A percentile compares a stretch with the other conserved stretches of the same genome.
These are phyloP conservation scores for Fermentozyma sake DNA, from an alignment of 1,139 yeast species.

Conservation along the genomic window DNA sequence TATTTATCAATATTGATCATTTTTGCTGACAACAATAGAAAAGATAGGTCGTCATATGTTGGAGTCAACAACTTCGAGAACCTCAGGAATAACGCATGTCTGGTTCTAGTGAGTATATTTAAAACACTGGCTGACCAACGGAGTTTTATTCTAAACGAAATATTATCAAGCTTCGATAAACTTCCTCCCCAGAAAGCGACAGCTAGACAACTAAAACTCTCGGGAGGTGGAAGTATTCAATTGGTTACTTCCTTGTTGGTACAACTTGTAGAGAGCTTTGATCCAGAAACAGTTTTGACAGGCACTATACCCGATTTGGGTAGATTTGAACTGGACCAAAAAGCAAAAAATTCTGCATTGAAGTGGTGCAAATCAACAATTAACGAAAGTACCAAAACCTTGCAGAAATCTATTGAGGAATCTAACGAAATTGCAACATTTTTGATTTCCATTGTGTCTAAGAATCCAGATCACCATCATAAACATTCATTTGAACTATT, in stretches of 20 bases:
- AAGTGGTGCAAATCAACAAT: too few species aligned
- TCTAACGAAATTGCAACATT: slow-evolving; percentile 35
- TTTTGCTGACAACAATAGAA: slow-evolving; percentile 23
- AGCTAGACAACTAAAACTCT: slow-evolving; percentile 40
- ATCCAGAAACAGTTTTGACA: slow-evolving; percentile 8
- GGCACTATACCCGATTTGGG: not conserved
- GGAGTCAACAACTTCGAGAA: slow-evolving; percentile 20
- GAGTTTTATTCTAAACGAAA: slow-evolving; percentile 54
- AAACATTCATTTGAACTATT: slow-evolving; percentile 46
- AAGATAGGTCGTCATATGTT: slow-evolving; percentile 13
- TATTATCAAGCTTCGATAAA: slow-evolving; percentile 47
- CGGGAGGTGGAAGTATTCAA: slow-evolving; percentile 47
- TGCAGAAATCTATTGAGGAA: not conserved
- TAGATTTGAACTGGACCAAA: not conserved
- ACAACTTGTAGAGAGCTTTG: slow-evolving; percentile 40
- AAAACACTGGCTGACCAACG: slow-evolving; percentile 47
- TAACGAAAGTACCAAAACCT: not conserved
- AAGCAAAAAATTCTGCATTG: not conserved
- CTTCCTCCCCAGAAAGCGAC: slow-evolving; percentile 39
- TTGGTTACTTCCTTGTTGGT: slow-evolving; percentile 43
- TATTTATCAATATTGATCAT: slow-evolving; percentile 39
- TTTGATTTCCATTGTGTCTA: slow-evolving; percentile 34
- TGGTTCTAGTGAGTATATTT: slow-evolving; percentile 43
- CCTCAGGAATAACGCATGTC: slow-evolving; percentile 29
- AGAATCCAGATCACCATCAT: slow-evolving; percentile 31